Evolutionary conservation across 2,329 filamentous ascomycete species (phyloP).

Genomic region (Xylariaceae sp.): DNA sequence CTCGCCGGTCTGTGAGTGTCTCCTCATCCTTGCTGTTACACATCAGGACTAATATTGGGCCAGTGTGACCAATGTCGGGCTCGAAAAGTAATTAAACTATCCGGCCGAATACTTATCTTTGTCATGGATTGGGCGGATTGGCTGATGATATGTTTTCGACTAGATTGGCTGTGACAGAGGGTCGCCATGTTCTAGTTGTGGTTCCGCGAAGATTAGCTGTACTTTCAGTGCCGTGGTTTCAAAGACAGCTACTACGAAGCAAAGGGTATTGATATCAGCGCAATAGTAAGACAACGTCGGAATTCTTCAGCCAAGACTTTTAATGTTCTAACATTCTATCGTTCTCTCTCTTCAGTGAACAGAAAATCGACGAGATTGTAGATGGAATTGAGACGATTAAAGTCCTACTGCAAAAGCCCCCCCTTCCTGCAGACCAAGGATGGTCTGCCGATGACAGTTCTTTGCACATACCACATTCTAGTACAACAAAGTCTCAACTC

Average conservation of each 20-base stretch:
- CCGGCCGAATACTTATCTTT: not conserved
- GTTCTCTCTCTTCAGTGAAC: slow-evolving; percentile 38
- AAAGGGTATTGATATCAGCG: slow-evolving; percentile 46
- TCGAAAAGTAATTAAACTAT: slow-evolving; percentile 37
- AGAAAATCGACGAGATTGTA: slow-evolving; percentile 46
- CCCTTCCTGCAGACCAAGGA: not conserved
- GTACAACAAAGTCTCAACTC: not conserved
- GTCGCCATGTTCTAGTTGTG: slow-evolving; percentile 46
- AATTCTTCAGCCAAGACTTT: not conserved
- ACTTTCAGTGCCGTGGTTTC: slow-evolving; percentile 42
- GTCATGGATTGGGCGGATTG: not conserved
- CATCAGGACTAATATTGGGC: slow-evolving; percentile 9
- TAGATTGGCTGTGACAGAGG: slow-evolving; percentile 43
- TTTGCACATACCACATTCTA: not conserved
- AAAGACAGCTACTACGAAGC: slow-evolving; percentile 35
- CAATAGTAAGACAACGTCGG: slow-evolving; percentile 42
- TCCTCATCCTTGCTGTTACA: not conserved
- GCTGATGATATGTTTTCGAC: not conserved
- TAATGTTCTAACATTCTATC: not conserved
- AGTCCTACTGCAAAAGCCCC: slow-evolving; percentile 30
- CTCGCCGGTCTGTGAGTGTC: slow-evolving; percentile 37
- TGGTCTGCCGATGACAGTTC: not conserved
- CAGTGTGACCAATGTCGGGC: slow-evolving; percentile 44
- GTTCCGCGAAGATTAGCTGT: slow-evolving; percentile 42
- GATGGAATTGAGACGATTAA: slow-evolving; percentile 31